These are phyloP conservation scores for Zymoseptoria brevis DNA, from an alignment of 2,329 filamentous ascomycete genomes.

Conservation along the genomic window DNA sequence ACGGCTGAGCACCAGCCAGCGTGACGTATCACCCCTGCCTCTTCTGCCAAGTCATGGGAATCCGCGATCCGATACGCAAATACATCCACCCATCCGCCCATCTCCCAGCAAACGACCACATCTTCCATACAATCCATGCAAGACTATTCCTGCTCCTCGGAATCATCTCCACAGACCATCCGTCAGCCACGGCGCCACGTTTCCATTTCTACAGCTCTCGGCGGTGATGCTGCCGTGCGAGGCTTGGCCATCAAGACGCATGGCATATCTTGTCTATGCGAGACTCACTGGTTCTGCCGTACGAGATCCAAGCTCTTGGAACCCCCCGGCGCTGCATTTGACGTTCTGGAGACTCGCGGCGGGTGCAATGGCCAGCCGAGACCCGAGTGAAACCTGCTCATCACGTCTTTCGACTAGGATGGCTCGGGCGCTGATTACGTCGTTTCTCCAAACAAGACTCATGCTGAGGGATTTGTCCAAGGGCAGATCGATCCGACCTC, in stretches of 20 bases:
- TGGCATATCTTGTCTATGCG: not conserved
- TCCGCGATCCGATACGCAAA: not conserved
- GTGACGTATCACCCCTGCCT: not conserved
- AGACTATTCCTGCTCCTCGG: not conserved
- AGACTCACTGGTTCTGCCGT: not conserved
- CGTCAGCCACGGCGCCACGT: not conserved
- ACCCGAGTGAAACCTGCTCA: not conserved
- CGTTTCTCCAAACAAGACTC: not conserved
- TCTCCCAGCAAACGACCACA: not conserved
- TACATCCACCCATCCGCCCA: not conserved
- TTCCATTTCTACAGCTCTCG: not conserved
- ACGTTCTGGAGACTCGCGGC: not conserved
- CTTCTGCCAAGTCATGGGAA: not conserved
- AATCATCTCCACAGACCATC: not conserved
- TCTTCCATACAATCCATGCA: not conserved
- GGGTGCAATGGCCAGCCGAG: not conserved
- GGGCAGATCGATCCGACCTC: not conserved
- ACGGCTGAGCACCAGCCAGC: not conserved
- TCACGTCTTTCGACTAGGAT: not conserved
- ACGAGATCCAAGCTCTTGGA: not conserved
- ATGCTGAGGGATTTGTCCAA: not conserved
- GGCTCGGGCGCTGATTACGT: not conserved
- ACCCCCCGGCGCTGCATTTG: not conserved
- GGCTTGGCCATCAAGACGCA: not conserved
- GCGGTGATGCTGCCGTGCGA: not conserved